Evolutionary conservation across 2,329 filamentous ascomycete species (phyloP).

Genomic region (Alternaria postmessia): DNA sequence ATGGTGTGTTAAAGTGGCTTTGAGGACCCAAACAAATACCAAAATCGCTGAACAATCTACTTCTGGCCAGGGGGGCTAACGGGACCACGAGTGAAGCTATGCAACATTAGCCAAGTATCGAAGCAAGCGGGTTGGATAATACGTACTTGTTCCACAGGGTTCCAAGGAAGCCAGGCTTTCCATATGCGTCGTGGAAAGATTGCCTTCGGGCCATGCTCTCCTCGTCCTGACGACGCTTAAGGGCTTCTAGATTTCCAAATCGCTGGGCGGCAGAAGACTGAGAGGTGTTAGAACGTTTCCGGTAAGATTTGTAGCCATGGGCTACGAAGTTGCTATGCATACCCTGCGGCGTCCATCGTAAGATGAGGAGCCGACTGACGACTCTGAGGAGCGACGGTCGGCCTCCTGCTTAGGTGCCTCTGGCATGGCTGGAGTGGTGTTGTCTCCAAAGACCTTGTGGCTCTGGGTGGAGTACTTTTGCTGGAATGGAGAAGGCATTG

Average conservation of each 20-base stretch:
- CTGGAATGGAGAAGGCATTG: conserved; percentile 50
- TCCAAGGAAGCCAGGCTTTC: conserved; percentile 44
- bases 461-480: conserved; percentile 49
- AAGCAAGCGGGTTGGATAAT: neutral
- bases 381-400: conserved; percentile 44
- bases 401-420: conserved; percentile 43
- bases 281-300: conserved; percentile 5
- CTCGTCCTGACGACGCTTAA: conserved; percentile 45
- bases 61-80: neutral
- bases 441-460: conserved; percentile 43
- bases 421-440: conserved; percentile 41
- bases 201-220: conserved; percentile 37
- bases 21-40: neutral
- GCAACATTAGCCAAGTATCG: conserved; percentile 13
- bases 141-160: conserved; percentile 47
- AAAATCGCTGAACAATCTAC: neutral
- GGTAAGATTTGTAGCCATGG: neutral
- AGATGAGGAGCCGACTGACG: conserved; percentile 34
- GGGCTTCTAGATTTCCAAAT: conserved; percentile 43
- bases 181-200: conserved; percentile 46
- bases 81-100: conserved; percentile 47
- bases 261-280: conserved; percentile 42
- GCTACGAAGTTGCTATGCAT: neutral
- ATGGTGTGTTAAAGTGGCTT: neutral
- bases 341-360: conserved; percentile 44